Evolutionary conservation across 768 basidiomycete genomes (phyloP), one percentile per base, ranked within the genome.

Genomic region (Kwoniella newhampshirensis): DNA sequence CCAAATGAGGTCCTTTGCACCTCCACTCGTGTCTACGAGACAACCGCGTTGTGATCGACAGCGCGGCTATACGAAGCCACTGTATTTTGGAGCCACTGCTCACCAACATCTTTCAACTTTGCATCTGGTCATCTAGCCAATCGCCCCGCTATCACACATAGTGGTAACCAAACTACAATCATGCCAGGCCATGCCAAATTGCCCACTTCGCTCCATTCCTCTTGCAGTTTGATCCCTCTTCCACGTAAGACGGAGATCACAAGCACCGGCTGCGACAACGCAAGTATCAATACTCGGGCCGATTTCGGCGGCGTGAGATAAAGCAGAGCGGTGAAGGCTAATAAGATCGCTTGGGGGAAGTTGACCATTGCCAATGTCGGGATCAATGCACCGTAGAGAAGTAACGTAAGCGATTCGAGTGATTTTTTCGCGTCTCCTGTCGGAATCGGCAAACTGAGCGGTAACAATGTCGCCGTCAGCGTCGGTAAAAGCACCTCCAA

Each of bases 321-420:
- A 1, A 47, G 25, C 6, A 62, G 35, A 3, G 57, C 54, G 8
- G 83, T 66, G 25, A 87, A 71, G 0, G 87, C 83, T 17, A 94
- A 80, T 20, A 81, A 71, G 20, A 86, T 84, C 0, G 93, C 89
- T 18, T 97, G 85, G 7, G 89, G 91, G 77, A 94, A 94, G 75
- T 97, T 96, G 73, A 96, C 84, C 57, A 96, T 86, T 15, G 90
- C 87, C 26, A 85, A 85, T 35, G 89, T 84, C 20, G 86, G 91
- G 60, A 96, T 87, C 47, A 91, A 82, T 1, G 88, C 87, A 2
- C 94, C 94, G 21, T 89, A 83, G 43, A 88, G 77, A 74, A 92
- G 89, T 25, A 93, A 83, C 65, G 87, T 87, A 59, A 90, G 79
- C 0, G 87, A 80, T 20, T 18, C 23, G 5, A 58, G n/a, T 5